These are phyloP conservation scores for Rhodotorula toruloides DNA, from an alignment of 768 basidiomycete species.

Conservation along the genomic window DNA sequence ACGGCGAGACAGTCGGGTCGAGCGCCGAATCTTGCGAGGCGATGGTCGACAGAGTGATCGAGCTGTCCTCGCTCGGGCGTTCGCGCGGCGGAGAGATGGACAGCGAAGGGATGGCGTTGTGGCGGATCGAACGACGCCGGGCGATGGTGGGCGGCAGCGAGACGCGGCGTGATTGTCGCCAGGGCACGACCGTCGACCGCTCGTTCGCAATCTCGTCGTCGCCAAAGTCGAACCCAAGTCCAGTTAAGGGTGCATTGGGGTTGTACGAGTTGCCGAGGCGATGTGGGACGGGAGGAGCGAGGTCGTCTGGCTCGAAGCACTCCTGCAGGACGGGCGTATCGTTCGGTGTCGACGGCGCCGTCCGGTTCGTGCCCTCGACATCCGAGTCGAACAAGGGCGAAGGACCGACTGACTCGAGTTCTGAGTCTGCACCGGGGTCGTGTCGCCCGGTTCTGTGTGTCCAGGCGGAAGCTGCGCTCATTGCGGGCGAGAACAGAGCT, in stretches of 20 bases:
- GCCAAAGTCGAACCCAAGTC: constrained; percentile 22
- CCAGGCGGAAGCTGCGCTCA: constrained; percentile 4
- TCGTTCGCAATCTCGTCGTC: neutral
- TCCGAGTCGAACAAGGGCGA: constrained; percentile 33
- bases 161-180: neutral
- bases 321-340: constrained; percentile 22
- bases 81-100: constrained; percentile 20
- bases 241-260: constrained; percentile 3
- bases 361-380: constrained; percentile 4
- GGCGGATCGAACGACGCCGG: constrained; percentile 7
- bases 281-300: constrained; percentile 7
- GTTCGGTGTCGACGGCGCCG: constrained; percentile 33
- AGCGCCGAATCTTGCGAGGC: constrained; percentile 6
- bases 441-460: neutral
- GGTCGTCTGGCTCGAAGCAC: constrained; percentile 28
- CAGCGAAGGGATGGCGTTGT: constrained; percentile 18
- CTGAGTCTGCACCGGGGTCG: constrained; percentile 13
- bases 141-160: neutral
- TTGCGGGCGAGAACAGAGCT: constrained; percentile 8
- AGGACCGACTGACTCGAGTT: constrained; percentile 15
- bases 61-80: constrained; percentile 10
- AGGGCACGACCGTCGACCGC: constrained; percentile 2
- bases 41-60: constrained; percentile 10
- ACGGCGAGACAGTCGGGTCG: constrained; percentile 30
- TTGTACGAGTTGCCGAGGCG: neutral